These are phyloP conservation scores for Aegilops umbellulata DNA, from an alignment of 176 grass and related monocot species.

Conservation along the genomic window DNA sequence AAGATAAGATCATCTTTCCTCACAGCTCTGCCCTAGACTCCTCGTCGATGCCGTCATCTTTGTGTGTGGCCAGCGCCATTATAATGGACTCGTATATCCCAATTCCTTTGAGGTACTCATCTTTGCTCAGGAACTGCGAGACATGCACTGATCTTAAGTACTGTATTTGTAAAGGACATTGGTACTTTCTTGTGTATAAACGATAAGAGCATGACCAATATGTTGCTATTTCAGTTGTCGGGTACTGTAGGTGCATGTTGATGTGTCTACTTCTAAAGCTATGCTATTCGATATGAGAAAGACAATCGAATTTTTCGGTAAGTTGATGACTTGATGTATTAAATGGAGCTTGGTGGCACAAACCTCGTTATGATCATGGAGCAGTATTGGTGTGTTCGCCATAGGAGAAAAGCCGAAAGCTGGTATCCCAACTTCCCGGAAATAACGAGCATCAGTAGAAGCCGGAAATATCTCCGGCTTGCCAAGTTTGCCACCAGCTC, in stretches of 20 bases:
- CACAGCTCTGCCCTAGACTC: conserved; percentile 78
- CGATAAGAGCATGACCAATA: background rate
- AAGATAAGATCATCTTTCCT: conserved; percentile 11
- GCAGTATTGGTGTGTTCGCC: conserved; percentile 81
- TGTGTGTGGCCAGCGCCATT: conserved; percentile 49
- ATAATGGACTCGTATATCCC: conserved; percentile 79
- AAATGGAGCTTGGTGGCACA: conserved; percentile 7
- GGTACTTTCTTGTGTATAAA: background rate
- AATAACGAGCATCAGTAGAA: conserved; percentile 81
- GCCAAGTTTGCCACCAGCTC: conserved; percentile 65
- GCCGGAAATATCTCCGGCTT: conserved; percentile 89
- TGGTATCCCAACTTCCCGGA: conserved; percentile 67
- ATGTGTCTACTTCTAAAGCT: background rate
- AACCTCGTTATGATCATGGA: conserved; percentile 97
- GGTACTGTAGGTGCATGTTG: background rate
- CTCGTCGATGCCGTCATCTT: conserved; percentile 18
- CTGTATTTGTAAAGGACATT: background rate
- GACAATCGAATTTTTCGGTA: background rate
- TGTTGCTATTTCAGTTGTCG: background rate
- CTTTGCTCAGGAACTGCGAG: conserved; percentile 79
- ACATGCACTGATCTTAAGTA: background rate
- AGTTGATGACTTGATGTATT: background rate
- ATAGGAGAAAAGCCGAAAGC: conserved; percentile 96
- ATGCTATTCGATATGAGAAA: background rate
- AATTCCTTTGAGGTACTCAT: conserved; percentile 86